Conservation (phyloP, 2,329 filamentous ascomycete genomes). For the Harringtonia lauricola region DNA sequence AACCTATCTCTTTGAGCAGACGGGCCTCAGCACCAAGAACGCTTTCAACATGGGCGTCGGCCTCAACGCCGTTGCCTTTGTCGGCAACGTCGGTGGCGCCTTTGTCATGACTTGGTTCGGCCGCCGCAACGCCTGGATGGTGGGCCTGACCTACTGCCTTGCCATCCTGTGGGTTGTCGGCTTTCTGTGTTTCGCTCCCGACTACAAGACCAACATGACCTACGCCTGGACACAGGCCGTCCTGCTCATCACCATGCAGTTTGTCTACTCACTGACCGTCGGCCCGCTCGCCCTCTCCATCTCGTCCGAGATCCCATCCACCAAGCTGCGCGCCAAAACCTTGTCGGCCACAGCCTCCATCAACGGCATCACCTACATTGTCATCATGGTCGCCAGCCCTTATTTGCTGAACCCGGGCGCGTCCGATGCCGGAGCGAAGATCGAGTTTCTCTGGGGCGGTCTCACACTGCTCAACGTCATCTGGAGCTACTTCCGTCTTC, state of each 20-base stretch:
- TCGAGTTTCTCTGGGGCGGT: constrained; percentile 3
- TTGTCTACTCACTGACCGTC: constrained; percentile 2
- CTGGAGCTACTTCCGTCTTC: constrained; percentile 4
- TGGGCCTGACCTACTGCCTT: constrained; percentile 1
- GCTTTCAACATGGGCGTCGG: constrained; percentile 12
- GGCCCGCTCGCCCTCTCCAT: background rate
- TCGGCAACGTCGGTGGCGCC: constrained; percentile 2
- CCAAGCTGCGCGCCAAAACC: constrained; percentile 7
- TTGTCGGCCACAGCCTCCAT: background rate
- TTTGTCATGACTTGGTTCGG: constrained; percentile 2
- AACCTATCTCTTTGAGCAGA: constrained; percentile 12
- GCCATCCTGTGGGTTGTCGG: constrained; percentile 4
- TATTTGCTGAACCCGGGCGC: constrained; percentile 5
- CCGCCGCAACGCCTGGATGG: constrained; percentile 4
- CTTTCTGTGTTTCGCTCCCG: constrained; percentile 2
- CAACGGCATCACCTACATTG: background rate
- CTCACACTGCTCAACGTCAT: background rate
- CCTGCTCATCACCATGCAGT: constrained; percentile 2
- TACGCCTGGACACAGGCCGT: constrained; percentile 2
- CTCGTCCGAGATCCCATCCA: constrained; percentile 3
- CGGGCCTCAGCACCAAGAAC: constrained; percentile 9
- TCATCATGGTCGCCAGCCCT: background rate
- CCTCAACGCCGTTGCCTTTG: constrained; percentile 5
- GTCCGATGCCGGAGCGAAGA: constrained; percentile 1
- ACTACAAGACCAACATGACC: constrained; percentile 3